Percentiles rank a stretch among this genome's conserved stretches.
Evolutionary conservation across 306 rosid species (phyloP).

Genomic region (Acacia melanoxylon): DNA sequence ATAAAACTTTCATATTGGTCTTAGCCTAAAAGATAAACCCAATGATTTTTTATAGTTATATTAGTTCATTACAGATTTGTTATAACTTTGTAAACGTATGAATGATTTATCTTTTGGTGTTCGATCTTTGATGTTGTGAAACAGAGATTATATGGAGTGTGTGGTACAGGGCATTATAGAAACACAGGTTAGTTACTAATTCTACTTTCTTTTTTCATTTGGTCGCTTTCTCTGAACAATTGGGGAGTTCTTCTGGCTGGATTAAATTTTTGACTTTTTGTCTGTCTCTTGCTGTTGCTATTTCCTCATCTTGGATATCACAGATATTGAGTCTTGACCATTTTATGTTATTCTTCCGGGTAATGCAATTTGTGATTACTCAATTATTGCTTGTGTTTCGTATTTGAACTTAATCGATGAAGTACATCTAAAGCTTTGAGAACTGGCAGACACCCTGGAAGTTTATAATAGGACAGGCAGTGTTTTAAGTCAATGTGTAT

Average conservation of each 20-base stretch:
- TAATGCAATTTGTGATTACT: background rate
- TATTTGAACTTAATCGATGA: background rate
- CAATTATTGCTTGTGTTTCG: background rate
- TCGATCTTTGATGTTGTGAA: slow-evolving; percentile 24
- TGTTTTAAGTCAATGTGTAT: background rate
- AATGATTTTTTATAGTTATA: background rate
- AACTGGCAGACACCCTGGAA: background rate
- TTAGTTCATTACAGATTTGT: background rate
- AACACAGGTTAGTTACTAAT: slow-evolving; percentile 60
- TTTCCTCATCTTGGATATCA: background rate
- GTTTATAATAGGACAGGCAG: background rate
- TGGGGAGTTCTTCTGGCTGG: background rate
- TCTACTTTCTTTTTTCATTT: background rate
- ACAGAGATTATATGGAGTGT: slow-evolving; percentile 62
- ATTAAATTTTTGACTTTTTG: background rate
- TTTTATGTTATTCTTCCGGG: background rate
- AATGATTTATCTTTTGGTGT: slow-evolving; percentile 9
- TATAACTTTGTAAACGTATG: background rate
- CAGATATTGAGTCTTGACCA: background rate
- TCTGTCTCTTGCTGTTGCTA: background rate
- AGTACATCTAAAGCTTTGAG: background rate
- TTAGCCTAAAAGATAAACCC: background rate
- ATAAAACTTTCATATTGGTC: background rate
- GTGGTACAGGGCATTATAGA: slow-evolving; percentile 93
- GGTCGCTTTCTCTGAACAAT: background rate